These are phyloP conservation scores for Herpetospermum pedunculosum DNA, from an alignment of 306 rosid species.

Conservation along the genomic window DNA sequence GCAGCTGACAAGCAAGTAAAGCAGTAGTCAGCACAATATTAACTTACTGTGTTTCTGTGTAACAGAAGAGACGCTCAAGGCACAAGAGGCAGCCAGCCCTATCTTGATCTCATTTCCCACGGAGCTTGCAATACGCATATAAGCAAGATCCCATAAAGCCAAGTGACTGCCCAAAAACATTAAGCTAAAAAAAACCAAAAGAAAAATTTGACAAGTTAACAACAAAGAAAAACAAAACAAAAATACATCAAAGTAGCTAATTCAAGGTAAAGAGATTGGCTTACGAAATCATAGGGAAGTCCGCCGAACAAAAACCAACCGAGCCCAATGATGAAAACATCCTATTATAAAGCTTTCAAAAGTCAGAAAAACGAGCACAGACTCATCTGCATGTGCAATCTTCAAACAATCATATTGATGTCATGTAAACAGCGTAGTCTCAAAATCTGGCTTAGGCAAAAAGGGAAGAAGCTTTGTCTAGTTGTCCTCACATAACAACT, in stretches of 20 bases:
- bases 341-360: slow-evolving; percentile 16
- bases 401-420: neutral
- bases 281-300: slow-evolving; percentile 50
- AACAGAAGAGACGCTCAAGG: neutral
- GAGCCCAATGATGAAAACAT: slow-evolving; percentile 35
- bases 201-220: neutral
- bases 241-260: neutral
- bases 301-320: slow-evolving; percentile 55
- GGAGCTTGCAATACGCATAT: slow-evolving; percentile 57
- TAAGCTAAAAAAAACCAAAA: slow-evolving; percentile 21
- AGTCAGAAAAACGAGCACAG: neutral
- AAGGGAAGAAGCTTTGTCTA: neutral
- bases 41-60: neutral
- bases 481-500: neutral
- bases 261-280: slow-evolving; percentile 1
- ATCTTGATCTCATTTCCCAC: slow-evolving; percentile 30
- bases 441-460: neutral
- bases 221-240: neutral
- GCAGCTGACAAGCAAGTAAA: neutral
- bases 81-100: neutral
- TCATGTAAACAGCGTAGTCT: neutral
- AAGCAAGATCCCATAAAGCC: slow-evolving; percentile 63
- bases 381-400: neutral
- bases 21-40: neutral
- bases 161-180: slow-evolving; percentile 57